phyloP scores from a whole-genome alignment of 2,329 filamentous ascomycete genomes.

The Paraconiothyrium brasiliense region DNA sequence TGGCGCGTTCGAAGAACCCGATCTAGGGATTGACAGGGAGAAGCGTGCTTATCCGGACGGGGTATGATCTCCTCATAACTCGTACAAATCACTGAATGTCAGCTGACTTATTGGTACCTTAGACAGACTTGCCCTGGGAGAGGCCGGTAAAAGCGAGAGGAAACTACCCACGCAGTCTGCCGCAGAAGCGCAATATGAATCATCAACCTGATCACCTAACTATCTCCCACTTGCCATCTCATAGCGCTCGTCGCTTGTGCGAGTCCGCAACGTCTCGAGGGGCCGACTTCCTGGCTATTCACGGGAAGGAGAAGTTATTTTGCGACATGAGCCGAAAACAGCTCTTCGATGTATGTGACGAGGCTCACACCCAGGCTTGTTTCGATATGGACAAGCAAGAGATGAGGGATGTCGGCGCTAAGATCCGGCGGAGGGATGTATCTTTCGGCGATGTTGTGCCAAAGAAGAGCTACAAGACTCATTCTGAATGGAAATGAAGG shows the following conservation, averaged over 20 bases:
- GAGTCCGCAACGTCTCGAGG: slow-evolving; percentile 3
- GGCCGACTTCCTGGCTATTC: not conserved
- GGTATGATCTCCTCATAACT: not conserved
- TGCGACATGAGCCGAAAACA: slow-evolving; percentile 1
- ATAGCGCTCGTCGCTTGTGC: slow-evolving; percentile 4
- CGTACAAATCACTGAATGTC: not conserved
- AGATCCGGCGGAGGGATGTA: not conserved
- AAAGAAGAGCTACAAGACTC: slow-evolving; percentile 3
- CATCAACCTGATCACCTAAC: slow-evolving; percentile 1
- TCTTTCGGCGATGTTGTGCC: not conserved
- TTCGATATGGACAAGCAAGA: not conserved
- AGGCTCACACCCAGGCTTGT: slow-evolving; percentile 1
- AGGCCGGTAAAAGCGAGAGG: not conserved
- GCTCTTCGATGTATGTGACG: slow-evolving; percentile 1
- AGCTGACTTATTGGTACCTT: not conserved
- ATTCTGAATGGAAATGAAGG: slow-evolving; percentile 4
- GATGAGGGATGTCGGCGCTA: slow-evolving; percentile 1
- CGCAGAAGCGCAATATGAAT: slow-evolving; percentile 2
- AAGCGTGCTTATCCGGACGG: slow-evolving; percentile 5
- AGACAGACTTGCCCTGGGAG: no score
- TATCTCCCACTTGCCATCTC: not conserved
- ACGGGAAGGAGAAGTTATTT: slow-evolving; percentile 1
- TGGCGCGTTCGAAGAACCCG: not conserved
- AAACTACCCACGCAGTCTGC: not conserved
- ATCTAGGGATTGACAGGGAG: slow-evolving; percentile 4